phyloP scores from a whole-genome alignment of 306 rosid genomes.

The Ochetophila trinervis region DNA sequence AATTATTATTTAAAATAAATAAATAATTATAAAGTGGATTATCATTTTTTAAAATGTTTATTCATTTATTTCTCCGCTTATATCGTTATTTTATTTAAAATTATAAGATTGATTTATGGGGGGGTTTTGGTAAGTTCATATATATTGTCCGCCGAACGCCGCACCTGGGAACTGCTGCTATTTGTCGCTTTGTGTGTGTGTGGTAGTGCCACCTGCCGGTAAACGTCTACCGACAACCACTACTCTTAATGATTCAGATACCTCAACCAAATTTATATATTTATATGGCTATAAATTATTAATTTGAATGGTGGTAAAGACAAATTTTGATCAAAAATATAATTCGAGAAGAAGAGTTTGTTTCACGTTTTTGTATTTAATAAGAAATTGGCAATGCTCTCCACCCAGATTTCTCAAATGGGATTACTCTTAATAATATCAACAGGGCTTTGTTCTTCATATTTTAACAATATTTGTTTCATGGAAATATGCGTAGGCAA shows the following conservation, averaged over 20 bases:
- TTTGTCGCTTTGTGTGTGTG: conserved; percentile 45
- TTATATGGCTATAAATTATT: background rate
- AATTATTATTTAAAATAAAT: too few relatives aligned
- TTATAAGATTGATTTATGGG: too few relatives aligned
- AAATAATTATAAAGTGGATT: too few relatives aligned
- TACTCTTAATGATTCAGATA: conserved; percentile 3
- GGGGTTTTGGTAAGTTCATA: background rate
- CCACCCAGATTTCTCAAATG: too few relatives aligned
- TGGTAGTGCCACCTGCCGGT: conserved; percentile 46
- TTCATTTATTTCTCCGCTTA: too few relatives aligned
- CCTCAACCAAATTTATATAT: conserved; percentile 3
- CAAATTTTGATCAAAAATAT: background rate
- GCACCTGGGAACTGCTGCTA: conserved; percentile 80
- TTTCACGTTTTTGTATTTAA: background rate
- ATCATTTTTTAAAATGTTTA: too few relatives aligned
- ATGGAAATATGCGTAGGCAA: too few relatives aligned
- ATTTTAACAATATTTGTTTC: too few relatives aligned
- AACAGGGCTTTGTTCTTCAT: too few relatives aligned
- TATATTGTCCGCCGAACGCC: conserved; percentile 90
- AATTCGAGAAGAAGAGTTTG: background rate
- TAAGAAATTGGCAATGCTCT: background rate
- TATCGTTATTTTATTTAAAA: too few relatives aligned
- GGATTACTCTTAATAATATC: too few relatives aligned
- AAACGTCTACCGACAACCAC: conserved; percentile 35
- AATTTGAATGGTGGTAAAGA: background rate